Evolutionary conservation across 345 rosid genomes (phyloP), one percentile per base, ranked within the genome.

Genomic region (Lepidium sativum): DNA sequence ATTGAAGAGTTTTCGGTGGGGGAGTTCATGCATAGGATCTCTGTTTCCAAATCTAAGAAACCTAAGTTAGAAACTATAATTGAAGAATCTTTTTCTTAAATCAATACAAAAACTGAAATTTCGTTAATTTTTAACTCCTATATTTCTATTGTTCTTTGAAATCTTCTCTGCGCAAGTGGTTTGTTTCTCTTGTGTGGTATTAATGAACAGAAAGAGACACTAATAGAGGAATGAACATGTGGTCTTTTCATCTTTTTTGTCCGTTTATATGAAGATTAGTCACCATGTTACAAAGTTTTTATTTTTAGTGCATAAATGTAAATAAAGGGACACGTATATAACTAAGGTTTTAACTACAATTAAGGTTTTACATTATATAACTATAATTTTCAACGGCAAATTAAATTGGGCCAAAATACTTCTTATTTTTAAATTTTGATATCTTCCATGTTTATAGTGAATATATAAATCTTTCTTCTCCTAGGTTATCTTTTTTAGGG

Each of bases 11-110:
- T 74, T 41, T 84, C 83, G 6, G 71, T 73, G 32, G 73, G 76
- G 18, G 91, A 82, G 75, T 81, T 80, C 58, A 77, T 68, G 81
- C 72, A 84, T 47, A 73, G 88, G 43, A 50, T 87, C 69, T 87
- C 95, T 0, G 47, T 83, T 49, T 77, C 86, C 3, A 81, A 85
- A 78, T 90, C 97, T 21, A 85, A 75, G 92, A 90, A 84, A 60
- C 97, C 97, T 8, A 62, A 71, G 80, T 70, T 90, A 79, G 95
- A 84, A 66, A 87, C 96, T 7, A 90, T 87, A 18, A 71, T 33
- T 27, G 97, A 90, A 75, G 86, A 90, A 69, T 80, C 83, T n/a
- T n/a, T n/a, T 27, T 47, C 53, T 56, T 61, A 34, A 68, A 60
- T 14, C 25, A 56, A 45, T 27, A 55, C 55, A 17, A 39, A 13